Percentiles rank a stretch among this genome's conserved stretches.
phyloP scores from a whole-genome alignment of 192 early-diverging fungal genomes.

The Cladochytrium replicatum region DNA sequence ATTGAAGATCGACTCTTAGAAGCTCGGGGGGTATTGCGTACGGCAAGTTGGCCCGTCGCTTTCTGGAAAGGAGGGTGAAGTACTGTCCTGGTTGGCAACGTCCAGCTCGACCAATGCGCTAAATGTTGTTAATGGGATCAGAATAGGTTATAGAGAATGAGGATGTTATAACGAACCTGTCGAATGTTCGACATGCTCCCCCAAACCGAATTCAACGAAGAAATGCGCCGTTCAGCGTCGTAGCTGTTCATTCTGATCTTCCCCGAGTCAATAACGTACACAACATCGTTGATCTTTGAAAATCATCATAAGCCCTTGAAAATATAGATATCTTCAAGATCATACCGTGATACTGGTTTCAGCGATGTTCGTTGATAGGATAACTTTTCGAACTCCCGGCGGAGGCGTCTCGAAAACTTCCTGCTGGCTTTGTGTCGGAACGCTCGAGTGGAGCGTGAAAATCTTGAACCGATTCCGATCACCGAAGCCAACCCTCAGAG shows the following conservation, averaged over 20 bases:
- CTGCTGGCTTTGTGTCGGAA: slow-evolving; percentile 59
- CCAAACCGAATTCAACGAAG: slow-evolving; percentile 25
- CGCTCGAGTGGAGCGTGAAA: slow-evolving; percentile 51
- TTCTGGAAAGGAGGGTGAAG: slow-evolving; percentile 40
- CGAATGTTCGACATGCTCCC: slow-evolving; percentile 31
- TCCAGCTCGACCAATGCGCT: slow-evolving; percentile 84
- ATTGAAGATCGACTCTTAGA: slow-evolving; percentile 68
- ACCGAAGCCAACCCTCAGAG: slow-evolving; percentile 41
- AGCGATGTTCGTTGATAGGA: slow-evolving; percentile 75
- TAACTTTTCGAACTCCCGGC: slow-evolving; percentile 56
- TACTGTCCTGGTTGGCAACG: slow-evolving; percentile 59
- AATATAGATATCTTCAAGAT: too few species aligned
- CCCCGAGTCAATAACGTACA: slow-evolving; percentile 66
- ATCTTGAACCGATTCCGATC: slow-evolving; percentile 17
- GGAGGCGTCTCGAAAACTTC: slow-evolving; percentile 57
- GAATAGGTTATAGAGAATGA: too few species aligned
- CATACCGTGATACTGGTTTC: slow-evolving; percentile 72
- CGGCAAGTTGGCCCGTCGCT: slow-evolving; percentile 15
- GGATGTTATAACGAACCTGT: slow-evolving; percentile 30
- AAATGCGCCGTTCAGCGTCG: slow-evolving; percentile 25
- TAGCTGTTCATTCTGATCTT: slow-evolving; percentile 62
- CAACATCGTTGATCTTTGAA: slow-evolving; percentile 58
- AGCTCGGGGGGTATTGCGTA: slow-evolving; percentile 59
- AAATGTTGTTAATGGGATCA: too few species aligned
- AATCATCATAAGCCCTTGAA: too few species aligned